A percentile compares a stretch with the other conserved stretches of the same genome.
These are phyloP conservation scores for Ciborinia camelliae DNA, from an alignment of 2,329 filamentous ascomycete genomes.

Conservation along the genomic window DNA sequence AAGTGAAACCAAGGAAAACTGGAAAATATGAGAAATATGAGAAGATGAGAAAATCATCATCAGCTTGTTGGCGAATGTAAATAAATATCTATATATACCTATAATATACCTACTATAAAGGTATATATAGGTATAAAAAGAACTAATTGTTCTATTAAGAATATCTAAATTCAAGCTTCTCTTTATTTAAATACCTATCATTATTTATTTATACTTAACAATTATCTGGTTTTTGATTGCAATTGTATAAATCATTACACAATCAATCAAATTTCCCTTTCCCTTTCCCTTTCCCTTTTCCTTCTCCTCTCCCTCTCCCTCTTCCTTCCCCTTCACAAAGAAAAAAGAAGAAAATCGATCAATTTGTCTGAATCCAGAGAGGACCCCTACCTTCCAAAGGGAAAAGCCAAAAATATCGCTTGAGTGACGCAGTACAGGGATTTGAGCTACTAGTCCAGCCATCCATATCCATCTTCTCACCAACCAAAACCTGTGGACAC, in stretches of 20 bases:
- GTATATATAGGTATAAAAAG: no score
- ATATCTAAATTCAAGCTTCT: no score
- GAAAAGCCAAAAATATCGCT: conserved; percentile 1
- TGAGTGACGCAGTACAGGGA: conserved; percentile 14
- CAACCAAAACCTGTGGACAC: background rate
- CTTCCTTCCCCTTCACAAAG: no score
- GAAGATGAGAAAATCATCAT: background rate
- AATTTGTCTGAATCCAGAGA: background rate
- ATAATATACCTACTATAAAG: no score
- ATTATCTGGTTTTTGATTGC: no score
- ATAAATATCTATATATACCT: background rate
- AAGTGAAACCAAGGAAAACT: conserved; percentile 7
- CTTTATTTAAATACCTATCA: background rate
- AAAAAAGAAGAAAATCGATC: no score
- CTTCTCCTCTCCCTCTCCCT: no score
- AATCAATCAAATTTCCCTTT: no score
- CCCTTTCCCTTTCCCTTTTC: no score
- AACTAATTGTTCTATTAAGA: no score
- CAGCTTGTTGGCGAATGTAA: background rate
- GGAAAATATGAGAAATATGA: background rate
- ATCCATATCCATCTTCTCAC: background rate
- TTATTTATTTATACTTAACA: background rate
- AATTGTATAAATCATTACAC: background rate
- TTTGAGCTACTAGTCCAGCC: conserved; percentile 11
- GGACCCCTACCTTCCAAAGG: no score